phyloP scores from a whole-genome alignment of 139 green algal genomes.

The Chlamydomonas asymmetrica region DNA sequence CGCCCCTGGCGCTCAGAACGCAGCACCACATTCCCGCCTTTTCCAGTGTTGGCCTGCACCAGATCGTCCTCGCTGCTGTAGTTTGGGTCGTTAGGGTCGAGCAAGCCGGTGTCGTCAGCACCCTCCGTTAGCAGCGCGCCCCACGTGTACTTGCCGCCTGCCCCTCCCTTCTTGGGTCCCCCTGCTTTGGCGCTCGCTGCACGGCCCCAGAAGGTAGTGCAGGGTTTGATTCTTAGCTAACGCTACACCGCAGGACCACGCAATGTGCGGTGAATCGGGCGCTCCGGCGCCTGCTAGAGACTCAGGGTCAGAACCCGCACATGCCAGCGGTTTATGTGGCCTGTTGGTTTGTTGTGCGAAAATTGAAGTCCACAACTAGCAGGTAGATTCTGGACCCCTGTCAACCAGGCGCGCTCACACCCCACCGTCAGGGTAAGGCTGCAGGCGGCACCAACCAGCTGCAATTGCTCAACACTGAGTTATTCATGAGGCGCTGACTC shows the following conservation, averaged over 20 bases:
- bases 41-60: no score
- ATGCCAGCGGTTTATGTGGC: background rate
- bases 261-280: background rate
- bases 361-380: background rate
- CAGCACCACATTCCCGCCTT: constrained; percentile 30
- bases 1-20: constrained; percentile 37
- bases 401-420: no score
- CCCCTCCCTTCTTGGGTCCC: constrained; percentile 79
- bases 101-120: constrained; percentile 8
- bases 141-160: constrained; percentile 88
- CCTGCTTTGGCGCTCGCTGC: constrained; percentile 37
- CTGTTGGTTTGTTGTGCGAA: background rate
- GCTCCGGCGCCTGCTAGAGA: constrained; percentile 18
- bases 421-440: no score
- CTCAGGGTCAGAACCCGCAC: background rate
- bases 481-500: no score
- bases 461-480: no score
- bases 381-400: background rate
- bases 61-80: constrained; percentile 80
- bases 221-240: constrained; percentile 9
- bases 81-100: constrained; percentile 84
- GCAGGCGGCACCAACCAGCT: no score
- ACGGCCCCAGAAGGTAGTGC: constrained; percentile 4
- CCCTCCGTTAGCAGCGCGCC: constrained; percentile 51
- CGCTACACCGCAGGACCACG: background rate